Evolutionary conservation across 1,139 yeast genomes (phyloP).

Genomic region (Lodderomyces pseudojiufengensis): DNA sequence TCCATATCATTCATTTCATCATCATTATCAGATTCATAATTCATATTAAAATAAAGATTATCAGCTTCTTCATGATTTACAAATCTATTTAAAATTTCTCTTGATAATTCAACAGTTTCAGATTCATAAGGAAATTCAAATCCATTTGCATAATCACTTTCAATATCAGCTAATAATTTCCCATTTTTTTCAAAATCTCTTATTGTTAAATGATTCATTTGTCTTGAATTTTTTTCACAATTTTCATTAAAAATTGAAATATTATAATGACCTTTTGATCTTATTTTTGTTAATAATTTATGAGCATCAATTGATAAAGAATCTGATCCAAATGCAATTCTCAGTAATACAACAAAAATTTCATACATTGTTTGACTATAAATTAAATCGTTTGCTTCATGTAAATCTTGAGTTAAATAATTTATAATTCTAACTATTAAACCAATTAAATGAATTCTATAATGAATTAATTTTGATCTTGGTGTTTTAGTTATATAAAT

Average conservation of each 20-base stretch:
- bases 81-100: conserved; percentile 66
- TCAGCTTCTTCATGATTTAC: conserved; percentile 81
- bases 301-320: conserved; percentile 36
- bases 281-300: conserved; percentile 26
- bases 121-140: conserved; percentile 60
- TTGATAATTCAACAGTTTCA: conserved; percentile 63
- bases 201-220: conserved; percentile 29
- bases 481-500: conserved; percentile 45
- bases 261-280: conserved; percentile 21
- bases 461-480: conserved; percentile 37
- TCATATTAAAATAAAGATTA: conserved; percentile 64
- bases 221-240: conserved; percentile 42
- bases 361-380: conserved; percentile 45
- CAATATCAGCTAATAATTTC: conserved; percentile 26
- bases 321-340: conserved; percentile 55
- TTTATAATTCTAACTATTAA: conserved; percentile 30
- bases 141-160: conserved; percentile 50
- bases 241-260: conserved; percentile 36
- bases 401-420: conserved; percentile 29
- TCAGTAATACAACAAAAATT: conserved; percentile 48
- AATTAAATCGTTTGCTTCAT: conserved; percentile 29
- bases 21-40: conserved; percentile 25
- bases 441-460: conserved; percentile 43
- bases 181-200: conserved; percentile 10
- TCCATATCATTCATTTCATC: conserved; percentile 19